phyloP scores from a whole-genome alignment of 805 yeast species.

The Starmerella etchellsii region DNA sequence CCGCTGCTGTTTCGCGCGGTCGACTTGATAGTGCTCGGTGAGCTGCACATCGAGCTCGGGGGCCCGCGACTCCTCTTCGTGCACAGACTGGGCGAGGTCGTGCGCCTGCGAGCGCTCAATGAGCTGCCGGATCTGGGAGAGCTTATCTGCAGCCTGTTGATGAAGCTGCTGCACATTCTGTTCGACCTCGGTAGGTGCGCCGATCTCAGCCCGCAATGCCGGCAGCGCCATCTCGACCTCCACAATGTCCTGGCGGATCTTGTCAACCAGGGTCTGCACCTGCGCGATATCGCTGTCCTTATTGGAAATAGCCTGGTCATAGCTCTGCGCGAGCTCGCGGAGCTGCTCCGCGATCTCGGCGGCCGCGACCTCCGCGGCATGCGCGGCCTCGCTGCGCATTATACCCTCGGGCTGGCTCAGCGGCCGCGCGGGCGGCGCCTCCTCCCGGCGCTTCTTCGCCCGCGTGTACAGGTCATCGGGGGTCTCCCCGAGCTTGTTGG shows the following conservation, averaged over 20 bases:
- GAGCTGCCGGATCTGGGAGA: slow-evolving; percentile 31
- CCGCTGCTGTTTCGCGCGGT: slow-evolving; percentile 17
- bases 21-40: slow-evolving; percentile 13
- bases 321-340: slow-evolving; percentile 34
- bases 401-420: neutral
- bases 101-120: slow-evolving; percentile 55
- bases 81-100: slow-evolving; percentile 44
- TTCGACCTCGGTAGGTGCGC: slow-evolving; percentile 21
- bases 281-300: slow-evolving; percentile 43
- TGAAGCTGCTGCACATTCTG: slow-evolving; percentile 4
- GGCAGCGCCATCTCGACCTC: slow-evolving; percentile 26
- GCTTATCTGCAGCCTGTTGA: slow-evolving; percentile 17
- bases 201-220: slow-evolving; percentile 24
- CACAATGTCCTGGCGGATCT: slow-evolving; percentile 32
- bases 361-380: slow-evolving; percentile 5
- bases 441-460: neutral
- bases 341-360: slow-evolving; percentile 16
- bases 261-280: slow-evolving; percentile 33
- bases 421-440: neutral
- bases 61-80: slow-evolving; percentile 37
- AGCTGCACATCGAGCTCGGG: slow-evolving; percentile 21
- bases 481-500: slow-evolving; percentile 31
- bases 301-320: slow-evolving; percentile 41
- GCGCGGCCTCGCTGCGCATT: slow-evolving; percentile 3
- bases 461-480: slow-evolving; percentile 25